Evolutionary conservation across 768 basidiomycete species (phyloP).

Genomic region (Phanerodontia chrysosporium): DNA sequence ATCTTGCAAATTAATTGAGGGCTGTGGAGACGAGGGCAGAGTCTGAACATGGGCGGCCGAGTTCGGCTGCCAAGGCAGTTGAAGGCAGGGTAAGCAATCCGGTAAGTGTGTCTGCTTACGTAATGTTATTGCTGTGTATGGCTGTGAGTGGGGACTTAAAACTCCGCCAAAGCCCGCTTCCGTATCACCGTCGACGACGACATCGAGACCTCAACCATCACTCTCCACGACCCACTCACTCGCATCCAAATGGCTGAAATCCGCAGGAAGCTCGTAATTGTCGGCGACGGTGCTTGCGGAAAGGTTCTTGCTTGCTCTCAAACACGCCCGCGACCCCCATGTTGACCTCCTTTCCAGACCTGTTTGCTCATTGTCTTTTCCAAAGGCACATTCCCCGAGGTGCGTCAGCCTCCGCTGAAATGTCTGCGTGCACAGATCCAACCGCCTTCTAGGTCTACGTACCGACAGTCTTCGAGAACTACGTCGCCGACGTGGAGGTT

Average conservation of each 20-base stretch:
- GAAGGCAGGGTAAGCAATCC: not conserved
- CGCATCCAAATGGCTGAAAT: constrained; percentile 80
- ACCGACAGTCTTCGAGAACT: constrained; percentile 99
- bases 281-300: constrained; percentile 97
- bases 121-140: constrained; percentile 15
- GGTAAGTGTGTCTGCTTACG: constrained; percentile 6
- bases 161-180: constrained; percentile 21
- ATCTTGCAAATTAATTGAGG: too few relatives aligned
- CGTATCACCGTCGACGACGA: constrained; percentile 20
- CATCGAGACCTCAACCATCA: constrained; percentile 10
- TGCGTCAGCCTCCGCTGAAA: constrained; percentile 29
- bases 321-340: constrained; percentile 1
- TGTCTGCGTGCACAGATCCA: not conserved
- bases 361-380: constrained; percentile 95
- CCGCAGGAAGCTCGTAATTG: constrained; percentile 97
- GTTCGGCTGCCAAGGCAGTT: not conserved
- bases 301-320: constrained; percentile 48
- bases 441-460: constrained; percentile 77
- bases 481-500: constrained; percentile 97
- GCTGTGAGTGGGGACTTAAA: constrained; percentile 13
- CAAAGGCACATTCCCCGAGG: constrained; percentile 95
- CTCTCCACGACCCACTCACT: constrained; percentile 9
- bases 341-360: constrained; percentile 45
- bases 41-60: not conserved
- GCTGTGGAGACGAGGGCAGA: not conserved